Conservation (phyloP, 257 asterid genomes). For the Asclepias syriaca region DNA sequence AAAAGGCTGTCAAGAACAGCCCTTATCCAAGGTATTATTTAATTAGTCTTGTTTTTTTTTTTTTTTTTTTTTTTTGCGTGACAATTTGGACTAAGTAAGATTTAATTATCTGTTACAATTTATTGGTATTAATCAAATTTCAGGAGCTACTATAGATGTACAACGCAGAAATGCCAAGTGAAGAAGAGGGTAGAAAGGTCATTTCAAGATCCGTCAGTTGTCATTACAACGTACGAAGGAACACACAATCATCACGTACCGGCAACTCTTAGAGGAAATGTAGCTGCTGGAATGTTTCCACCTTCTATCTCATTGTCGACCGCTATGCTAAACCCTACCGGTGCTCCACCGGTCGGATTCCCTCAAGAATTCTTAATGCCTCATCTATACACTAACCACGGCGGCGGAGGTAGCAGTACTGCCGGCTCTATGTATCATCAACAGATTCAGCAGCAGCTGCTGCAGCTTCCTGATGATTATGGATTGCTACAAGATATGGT, state of each 20-base stretch:
- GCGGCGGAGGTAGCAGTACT: not conserved
- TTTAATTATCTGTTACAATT: not conserved
- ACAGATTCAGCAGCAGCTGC: slow-evolving; percentile 29
- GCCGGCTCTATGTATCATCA: slow-evolving; percentile 19
- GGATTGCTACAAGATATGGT: slow-evolving; percentile 40
- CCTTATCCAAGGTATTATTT: slow-evolving; percentile 64
- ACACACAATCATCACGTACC: slow-evolving; percentile 80
- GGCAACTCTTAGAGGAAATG: slow-evolving; percentile 50
- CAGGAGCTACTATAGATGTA: slow-evolving; percentile 88
- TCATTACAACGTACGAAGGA: slow-evolving; percentile 78
- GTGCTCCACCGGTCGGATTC: slow-evolving; percentile 16
- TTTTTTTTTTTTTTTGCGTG: not conserved
- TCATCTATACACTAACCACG: not conserved
- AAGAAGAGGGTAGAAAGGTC: slow-evolving; percentile 77
- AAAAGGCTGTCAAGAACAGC: slow-evolving; percentile 82
- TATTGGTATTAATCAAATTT: too few species aligned
- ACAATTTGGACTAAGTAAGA: not conserved
- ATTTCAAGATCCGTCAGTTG: slow-evolving; percentile 58
- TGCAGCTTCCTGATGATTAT: slow-evolving; percentile 25
- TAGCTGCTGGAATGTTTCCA: slow-evolving; percentile 58
- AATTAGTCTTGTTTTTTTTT: too few species aligned
- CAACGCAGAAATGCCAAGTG: slow-evolving; percentile 70
- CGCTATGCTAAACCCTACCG: slow-evolving; percentile 23
- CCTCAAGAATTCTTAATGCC: slow-evolving; percentile 31
- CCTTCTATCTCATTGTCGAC: slow-evolving; percentile 28